Evolutionary conservation across 257 asterid genomes (phyloP), one percentile per base, ranked within the genome.

Genomic region (Gentiana dahurica): DNA sequence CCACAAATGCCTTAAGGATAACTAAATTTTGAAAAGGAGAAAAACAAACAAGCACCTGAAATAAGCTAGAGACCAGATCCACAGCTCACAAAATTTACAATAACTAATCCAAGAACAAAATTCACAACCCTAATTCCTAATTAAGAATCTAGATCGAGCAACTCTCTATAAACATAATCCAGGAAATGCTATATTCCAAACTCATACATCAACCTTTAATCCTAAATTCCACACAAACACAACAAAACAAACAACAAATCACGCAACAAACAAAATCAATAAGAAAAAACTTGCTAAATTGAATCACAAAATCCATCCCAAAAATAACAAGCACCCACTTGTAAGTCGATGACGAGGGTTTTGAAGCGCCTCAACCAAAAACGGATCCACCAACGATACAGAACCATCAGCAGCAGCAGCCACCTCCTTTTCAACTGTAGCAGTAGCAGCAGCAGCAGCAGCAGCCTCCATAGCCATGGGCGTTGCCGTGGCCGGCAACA

Each of bases 331-430:
- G 15, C 54, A 62, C 94, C 70, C 53, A 91, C 98, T 83, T 32
- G 97, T 87, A 47, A 91, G 62, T 55, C 98, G 97, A 75, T 91
- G 98, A 60, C 98, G 96, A 68, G 97, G 94, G 81, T 83, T 87
- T 62, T 92, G 98, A 63, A 92, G 98, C 15, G 98, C 98, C 80
- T 92, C 98, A 52, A 88, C 87, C 67, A 92, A 80, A 59, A 92
- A 87, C 13, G 98, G 86, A 71, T 87, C 98, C 71, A 87, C 97
- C 88, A 73, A 58, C 11, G 94, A 73, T 72, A 73, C 59, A 66
- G 79, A 71, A 37, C 77, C 69, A 24, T 71, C 68, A 48, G 73
- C 61, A 13, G 33, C 43, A 54, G 55, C 48, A 44, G 38, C 71
- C 61, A 43, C 58, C 51, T 68, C 74, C 63, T 59, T 65, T 60